Percentiles rank a stretch among this genome's conserved stretches.
Evolutionary conservation across 2,329 filamentous ascomycete genomes (phyloP).

Genomic region (Aspergillus ibericus): DNA sequence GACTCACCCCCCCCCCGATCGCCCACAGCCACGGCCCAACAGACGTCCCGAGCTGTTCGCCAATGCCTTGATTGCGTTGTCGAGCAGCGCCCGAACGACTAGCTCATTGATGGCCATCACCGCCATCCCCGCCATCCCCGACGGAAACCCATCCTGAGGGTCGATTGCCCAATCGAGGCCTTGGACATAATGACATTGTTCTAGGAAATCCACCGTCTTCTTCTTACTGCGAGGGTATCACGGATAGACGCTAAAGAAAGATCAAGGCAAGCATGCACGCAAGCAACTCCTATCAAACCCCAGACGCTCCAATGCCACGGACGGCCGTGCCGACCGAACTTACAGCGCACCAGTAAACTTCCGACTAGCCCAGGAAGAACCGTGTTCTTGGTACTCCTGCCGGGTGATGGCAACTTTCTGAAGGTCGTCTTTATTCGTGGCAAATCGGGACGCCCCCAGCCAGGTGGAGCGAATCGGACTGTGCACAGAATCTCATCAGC

Average conservation of each 20-base stretch:
- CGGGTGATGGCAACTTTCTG: conserved; percentile 74
- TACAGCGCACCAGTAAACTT: conserved; percentile 58
- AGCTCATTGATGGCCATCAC: background rate
- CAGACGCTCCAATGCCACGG: background rate
- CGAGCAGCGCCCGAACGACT: background rate
- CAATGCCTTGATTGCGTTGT: background rate
- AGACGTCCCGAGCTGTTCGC: background rate
- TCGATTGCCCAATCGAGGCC: no score
- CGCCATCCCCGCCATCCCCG: no score
- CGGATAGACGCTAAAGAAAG: conserved; percentile 1
- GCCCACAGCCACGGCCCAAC: background rate
- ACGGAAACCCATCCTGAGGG: no score
- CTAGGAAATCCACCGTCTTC: background rate
- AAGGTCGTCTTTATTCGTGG: conserved; percentile 64
- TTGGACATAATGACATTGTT: background rate
- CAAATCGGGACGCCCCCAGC: conserved; percentile 78
- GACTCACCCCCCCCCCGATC: conserved; percentile 1
- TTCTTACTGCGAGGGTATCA: conserved; percentile 16
- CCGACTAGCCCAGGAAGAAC: conserved; percentile 70
- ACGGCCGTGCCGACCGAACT: background rate
- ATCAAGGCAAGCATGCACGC: background rate
- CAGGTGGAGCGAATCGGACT: conserved; percentile 77
- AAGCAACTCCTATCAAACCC: background rate
- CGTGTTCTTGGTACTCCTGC: conserved; percentile 86
- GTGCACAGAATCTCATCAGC: conserved; percentile 14